Evolutionary conservation across 257 asterid genomes (phyloP), one percentile per base, ranked within the genome.

Genomic region (Lantana camara): DNA sequence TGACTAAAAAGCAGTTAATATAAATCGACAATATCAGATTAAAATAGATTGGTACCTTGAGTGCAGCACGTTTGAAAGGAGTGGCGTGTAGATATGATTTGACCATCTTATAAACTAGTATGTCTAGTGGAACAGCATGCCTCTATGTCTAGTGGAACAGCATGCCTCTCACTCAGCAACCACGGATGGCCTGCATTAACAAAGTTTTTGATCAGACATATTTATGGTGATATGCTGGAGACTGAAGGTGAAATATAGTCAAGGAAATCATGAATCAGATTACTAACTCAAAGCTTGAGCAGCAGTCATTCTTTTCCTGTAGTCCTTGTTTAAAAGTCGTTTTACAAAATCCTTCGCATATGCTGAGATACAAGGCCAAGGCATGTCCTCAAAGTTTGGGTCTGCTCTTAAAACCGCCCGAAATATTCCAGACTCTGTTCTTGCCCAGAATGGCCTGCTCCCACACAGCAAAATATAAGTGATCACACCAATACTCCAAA

Each of bases 161-260:
- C n/a, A 80, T 84, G 85, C 79, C 72, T 87, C 79, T 86, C 96
- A 60, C 88, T 85, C 70, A 89, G 82, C 80, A 92, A 63, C 98
- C 98, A 92, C 54, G 98, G 98, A 78, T 92, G 98, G 35, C 86
- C 98, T 92, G 95, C n/a, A n/a, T n/a, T n/a, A n/a, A n/a, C n/a
- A n/a, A n/a, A n/a, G n/a, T n/a, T n/a, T n/a, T n/a, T n/a, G n/a
- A n/a, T n/a, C n/a, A n/a, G n/a, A n/a, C n/a, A n/a, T n/a, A n/a
- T n/a, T n/a, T n/a, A n/a, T n/a, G n/a, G n/a, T n/a, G 29, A 46
- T 12, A 47, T 2, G 45, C 4, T n/a, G n/a, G n/a, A 48, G 46
- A n/a, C n/a, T n/a, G n/a, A n/a, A n/a, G n/a, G n/a, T n/a, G n/a
- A n/a, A n/a, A n/a, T n/a, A n/a, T n/a, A n/a, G n/a, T n/a, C n/a